A percentile compares a stretch with the other conserved stretches of the same genome.
These are phyloP conservation scores for Akanthomyces dipterigenus DNA, from an alignment of 2,329 filamentous ascomycete genomes.

Conservation along the genomic window DNA sequence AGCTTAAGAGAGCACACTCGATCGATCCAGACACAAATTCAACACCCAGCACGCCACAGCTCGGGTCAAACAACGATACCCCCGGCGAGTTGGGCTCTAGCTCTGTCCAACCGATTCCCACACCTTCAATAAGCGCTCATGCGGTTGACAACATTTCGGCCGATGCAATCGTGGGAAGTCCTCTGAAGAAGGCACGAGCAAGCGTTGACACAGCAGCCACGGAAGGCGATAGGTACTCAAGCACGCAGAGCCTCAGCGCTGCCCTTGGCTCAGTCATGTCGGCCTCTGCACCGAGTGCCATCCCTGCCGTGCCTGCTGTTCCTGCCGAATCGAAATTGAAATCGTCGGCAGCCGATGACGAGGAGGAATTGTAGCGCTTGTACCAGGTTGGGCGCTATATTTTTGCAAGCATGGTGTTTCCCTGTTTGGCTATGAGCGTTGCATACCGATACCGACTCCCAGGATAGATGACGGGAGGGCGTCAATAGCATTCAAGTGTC, in stretches of 20 bases:
- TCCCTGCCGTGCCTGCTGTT: slow-evolving; percentile 11
- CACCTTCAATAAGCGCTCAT: slow-evolving; percentile 17
- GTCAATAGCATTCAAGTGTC: neutral
- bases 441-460: neutral
- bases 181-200: slow-evolving; percentile 68
- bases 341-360: slow-evolving; percentile 23
- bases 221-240: slow-evolving; percentile 19
- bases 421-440: neutral
- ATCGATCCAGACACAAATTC: slow-evolving; percentile 53
- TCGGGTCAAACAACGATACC: slow-evolving; percentile 36
- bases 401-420: neutral
- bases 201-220: slow-evolving; percentile 35
- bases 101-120: slow-evolving; percentile 13
- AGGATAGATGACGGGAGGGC: neutral
- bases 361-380: slow-evolving; percentile 33
- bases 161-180: slow-evolving; percentile 53
- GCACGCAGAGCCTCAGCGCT: slow-evolving; percentile 29
- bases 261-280: slow-evolving; percentile 27
- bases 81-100: slow-evolving; percentile 19
- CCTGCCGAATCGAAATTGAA: slow-evolving; percentile 19
- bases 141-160: slow-evolving; percentile 25
- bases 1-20: slow-evolving; percentile 79
- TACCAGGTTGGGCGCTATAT: neutral
- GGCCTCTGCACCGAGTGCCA: slow-evolving; percentile 17
- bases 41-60: slow-evolving; percentile 25